phyloP scores from a whole-genome alignment of 768 basidiomycete genomes.

The Kwoniella sp. region DNA sequence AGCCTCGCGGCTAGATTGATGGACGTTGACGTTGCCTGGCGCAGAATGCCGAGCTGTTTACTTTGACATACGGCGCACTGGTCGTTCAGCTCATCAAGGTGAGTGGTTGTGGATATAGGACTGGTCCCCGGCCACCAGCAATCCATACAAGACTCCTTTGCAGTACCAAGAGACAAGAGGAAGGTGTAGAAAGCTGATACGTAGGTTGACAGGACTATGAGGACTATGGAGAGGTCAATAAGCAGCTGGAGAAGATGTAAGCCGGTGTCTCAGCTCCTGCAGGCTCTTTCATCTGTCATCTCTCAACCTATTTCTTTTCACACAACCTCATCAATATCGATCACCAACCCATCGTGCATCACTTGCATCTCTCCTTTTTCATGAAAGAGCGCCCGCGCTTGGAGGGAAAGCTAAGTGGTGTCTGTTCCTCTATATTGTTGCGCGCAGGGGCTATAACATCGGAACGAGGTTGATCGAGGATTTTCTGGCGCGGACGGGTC shows the following conservation, averaged over 20 bases:
- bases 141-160: too few species aligned
- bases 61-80: conserved; percentile 93
- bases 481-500: conserved; percentile 86
- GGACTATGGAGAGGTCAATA: conserved; percentile 81
- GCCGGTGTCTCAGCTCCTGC: conserved; percentile 19
- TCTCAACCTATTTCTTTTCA: too few species aligned
- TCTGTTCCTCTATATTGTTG: neutral
- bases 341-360: too few species aligned
- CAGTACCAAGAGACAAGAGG: neutral
- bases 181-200: neutral
- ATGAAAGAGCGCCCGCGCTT: too few species aligned
- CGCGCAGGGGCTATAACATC: conserved; percentile 91
- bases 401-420: too few species aligned
- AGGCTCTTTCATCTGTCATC: too few species aligned
- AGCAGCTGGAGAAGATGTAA: conserved; percentile 85
- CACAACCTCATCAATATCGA: too few species aligned
- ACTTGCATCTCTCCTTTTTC: too few species aligned
- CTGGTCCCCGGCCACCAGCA: too few species aligned
- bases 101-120: conserved; percentile 5
- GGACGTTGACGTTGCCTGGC: neutral
- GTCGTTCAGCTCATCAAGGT: conserved; percentile 94
- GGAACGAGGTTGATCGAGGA: conserved; percentile 95
- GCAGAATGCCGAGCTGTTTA: conserved; percentile 96
- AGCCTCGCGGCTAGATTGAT: conserved; percentile 22
- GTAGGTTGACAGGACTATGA: conserved; percentile 71